Conservation (phyloP, 2,329 filamentous ascomycete species). For the Paraphaeosphaeria minitans region DNA sequence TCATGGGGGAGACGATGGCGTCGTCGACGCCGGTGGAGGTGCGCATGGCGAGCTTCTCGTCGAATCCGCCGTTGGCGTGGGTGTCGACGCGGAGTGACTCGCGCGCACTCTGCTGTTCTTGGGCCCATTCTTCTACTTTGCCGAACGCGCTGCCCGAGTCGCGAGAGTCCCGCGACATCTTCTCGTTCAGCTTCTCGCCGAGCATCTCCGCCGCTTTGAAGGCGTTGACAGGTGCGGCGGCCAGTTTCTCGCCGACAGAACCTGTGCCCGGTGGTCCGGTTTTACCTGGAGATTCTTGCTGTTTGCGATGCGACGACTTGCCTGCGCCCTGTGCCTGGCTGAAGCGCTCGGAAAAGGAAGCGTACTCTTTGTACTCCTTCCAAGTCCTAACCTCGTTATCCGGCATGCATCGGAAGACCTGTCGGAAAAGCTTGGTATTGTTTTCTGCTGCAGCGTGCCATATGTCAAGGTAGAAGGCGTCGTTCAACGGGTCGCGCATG, state of each 20-base stretch:
- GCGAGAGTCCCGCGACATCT: slow-evolving; percentile 29
- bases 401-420: slow-evolving; percentile 95
- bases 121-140: slow-evolving; percentile 46
- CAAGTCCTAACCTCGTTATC: slow-evolving; percentile 93
- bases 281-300: slow-evolving; percentile 55
- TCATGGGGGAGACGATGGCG: slow-evolving; percentile 38
- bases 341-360: slow-evolving; percentile 78
- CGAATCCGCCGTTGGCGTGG: slow-evolving; percentile 18
- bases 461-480: slow-evolving; percentile 81
- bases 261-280: slow-evolving; percentile 55
- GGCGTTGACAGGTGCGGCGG: slow-evolving; percentile 25
- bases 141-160: slow-evolving; percentile 27
- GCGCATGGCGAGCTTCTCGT: slow-evolving; percentile 41
- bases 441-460: slow-evolving; percentile 90
- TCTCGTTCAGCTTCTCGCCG: slow-evolving; percentile 39
- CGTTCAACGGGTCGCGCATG: slow-evolving; percentile 87
- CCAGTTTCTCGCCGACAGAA: slow-evolving; percentile 28
- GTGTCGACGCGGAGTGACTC: slow-evolving; percentile 22
- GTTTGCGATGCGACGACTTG: slow-evolving; percentile 57
- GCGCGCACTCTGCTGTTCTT: slow-evolving; percentile 40
- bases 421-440: slow-evolving; percentile 92
- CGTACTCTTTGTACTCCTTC: slow-evolving; percentile 88
- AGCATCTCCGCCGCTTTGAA: slow-evolving; percentile 31
- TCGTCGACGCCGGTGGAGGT: slow-evolving; percentile 26
- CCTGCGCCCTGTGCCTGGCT: slow-evolving; percentile 64